Percentiles rank a stretch among this genome's conserved stretches.
Conservation (phyloP, 257 asterid genomes). For the Nicotiana benthamiana region DNA sequence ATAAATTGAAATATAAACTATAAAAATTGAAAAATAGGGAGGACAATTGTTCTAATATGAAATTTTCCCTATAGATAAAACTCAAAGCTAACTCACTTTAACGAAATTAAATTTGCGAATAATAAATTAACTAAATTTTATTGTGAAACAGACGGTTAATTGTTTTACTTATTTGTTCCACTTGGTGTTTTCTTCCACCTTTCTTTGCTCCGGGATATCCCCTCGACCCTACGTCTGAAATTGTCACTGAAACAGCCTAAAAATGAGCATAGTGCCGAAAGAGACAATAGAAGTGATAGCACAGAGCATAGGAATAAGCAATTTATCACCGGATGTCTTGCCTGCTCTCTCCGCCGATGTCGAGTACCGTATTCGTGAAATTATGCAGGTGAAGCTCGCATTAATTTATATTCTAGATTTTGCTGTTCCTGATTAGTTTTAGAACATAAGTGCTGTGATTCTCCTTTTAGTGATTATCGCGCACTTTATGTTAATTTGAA, state of each 20-base stretch:
- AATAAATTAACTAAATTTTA: neutral
- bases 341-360: constrained; percentile 92
- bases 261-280: constrained; percentile 76
- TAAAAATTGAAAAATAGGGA: no score
- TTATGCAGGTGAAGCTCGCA: constrained; percentile 74
- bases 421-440: neutral
- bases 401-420: neutral
- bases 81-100: no score
- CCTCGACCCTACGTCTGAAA: neutral
- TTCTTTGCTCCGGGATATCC: neutral
- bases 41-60: no score
- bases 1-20: no score
- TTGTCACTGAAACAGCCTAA: neutral
- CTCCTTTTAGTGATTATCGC: neutral
- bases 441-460: neutral
- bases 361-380: constrained; percentile 89
- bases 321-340: constrained; percentile 74
- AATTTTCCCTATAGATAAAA: no score
- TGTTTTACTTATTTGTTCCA: neutral
- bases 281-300: constrained; percentile 87
- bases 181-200: neutral
- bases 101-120: no score
- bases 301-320: constrained; percentile 77
- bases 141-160: no score
- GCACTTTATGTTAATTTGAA: neutral